Base-by-base conservation (phyloP, 2,329 filamentous ascomycete genomes). In the Celoporthe dispersa region DNA sequence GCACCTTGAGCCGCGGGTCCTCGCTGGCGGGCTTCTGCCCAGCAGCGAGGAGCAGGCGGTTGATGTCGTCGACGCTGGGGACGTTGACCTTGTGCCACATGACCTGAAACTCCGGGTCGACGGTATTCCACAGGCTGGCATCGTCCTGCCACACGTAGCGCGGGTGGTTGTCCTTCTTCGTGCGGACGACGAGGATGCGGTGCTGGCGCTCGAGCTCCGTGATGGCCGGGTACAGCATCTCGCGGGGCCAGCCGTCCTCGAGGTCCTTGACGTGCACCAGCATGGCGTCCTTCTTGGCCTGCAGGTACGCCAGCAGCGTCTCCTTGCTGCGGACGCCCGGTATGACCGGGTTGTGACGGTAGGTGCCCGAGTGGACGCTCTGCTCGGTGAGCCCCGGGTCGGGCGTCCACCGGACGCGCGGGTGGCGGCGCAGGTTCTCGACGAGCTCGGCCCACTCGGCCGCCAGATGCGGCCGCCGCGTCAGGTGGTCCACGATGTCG, bases 181-280 rank as follows among this genome's bases (percentile, higher is more conserved):
- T 94, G 72, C 94, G 89, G 31, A 93, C 92, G 7, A 98, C 93
- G 48, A 98, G 86, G 61, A 98, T 86, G 79, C 91, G 91, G 77
- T 94, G 91, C 78, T 92, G 88, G 55, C 81, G 82, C 83, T 98
- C 95, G 66, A 99, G 86, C 74, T 88, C 85, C 73, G 92, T 88
- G 78, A 99, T 92, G 12, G 92, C 88, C 28, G 91, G 88, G 71
- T 94, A 90, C 48, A 72, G 70, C 62, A 28, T 60, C 77, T 94
- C 97, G 75, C 91, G 91, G 33, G 91, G 90, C 96, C 96, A 99
- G 73, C 96, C 96, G 79, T 99, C 96, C 81, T 97, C 97, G 72
- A 99, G 87, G 76, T 98, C 94, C 79, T 94, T 94, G 73, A 98
- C 93, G 51, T 86, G 87, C 68, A 98, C 88, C 16, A 93, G 94